phyloP scores from a whole-genome alignment of 768 basidiomycete species.

The Termitomyces eurrhizus region DNA sequence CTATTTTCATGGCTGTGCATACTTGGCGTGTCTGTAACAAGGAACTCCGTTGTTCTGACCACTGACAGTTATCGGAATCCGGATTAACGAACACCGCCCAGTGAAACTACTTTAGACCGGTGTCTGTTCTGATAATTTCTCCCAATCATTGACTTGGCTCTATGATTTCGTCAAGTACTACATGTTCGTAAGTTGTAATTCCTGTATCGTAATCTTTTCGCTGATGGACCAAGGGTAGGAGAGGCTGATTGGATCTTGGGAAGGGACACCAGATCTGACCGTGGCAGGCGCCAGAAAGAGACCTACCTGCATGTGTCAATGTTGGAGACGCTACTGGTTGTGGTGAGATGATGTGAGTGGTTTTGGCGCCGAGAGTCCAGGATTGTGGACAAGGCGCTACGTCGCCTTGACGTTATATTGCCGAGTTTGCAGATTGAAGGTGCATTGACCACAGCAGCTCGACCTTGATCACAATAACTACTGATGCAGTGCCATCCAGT shows the following conservation, averaged over 20 bases:
- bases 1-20: neutral
- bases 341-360: neutral
- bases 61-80: neutral
- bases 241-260: neutral
- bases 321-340: neutral
- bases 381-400: neutral
- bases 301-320: neutral
- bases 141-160: no score
- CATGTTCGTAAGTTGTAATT: neutral
- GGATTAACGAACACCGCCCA: neutral
- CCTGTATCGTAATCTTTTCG: neutral
- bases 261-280: neutral
- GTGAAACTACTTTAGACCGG: neutral
- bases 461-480: neutral
- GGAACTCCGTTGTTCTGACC: neutral
- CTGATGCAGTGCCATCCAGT: neutral
- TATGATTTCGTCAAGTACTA: no score
- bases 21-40: neutral
- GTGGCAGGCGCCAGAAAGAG: neutral
- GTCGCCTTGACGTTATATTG: neutral
- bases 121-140: neutral
- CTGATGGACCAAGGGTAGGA: neutral
- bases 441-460: neutral
- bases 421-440: neutral
- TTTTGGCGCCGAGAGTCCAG: neutral